These are phyloP conservation scores for Calycina herbarum DNA, from an alignment of 2,329 filamentous ascomycete species.

Conservation along the genomic window DNA sequence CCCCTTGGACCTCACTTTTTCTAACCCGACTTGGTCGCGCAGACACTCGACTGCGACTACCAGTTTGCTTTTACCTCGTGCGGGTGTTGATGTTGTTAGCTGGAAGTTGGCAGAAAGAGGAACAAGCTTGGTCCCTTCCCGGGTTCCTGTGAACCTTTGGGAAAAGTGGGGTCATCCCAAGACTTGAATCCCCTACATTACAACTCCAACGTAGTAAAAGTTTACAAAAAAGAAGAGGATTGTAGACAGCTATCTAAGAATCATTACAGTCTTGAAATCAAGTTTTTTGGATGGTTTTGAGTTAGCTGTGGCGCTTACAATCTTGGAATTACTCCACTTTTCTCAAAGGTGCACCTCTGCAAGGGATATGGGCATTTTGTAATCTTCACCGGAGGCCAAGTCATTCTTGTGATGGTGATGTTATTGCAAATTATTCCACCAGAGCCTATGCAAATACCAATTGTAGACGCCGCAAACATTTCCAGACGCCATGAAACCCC, in stretches of 20 bases:
- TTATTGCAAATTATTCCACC: background rate
- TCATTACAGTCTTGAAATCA: too few relatives aligned
- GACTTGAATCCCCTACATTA: too few relatives aligned
- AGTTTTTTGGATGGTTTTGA: too few relatives aligned
- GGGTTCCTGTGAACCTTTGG: too few relatives aligned
- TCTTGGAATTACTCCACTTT: too few relatives aligned
- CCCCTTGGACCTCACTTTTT: background rate
- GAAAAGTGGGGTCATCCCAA: too few relatives aligned
- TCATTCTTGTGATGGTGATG: background rate
- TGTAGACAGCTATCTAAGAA: too few relatives aligned
- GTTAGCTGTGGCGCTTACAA: too few relatives aligned
- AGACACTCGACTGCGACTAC: background rate
- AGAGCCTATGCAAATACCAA: background rate
- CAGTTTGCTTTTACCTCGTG: background rate
- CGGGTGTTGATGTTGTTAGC: background rate
- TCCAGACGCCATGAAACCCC: background rate
- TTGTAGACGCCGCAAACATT: background rate
- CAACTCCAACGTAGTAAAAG: too few relatives aligned
- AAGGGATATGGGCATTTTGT: too few relatives aligned
- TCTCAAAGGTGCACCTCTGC: too few relatives aligned
- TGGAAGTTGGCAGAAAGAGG: background rate
- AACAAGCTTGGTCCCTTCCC: background rate
- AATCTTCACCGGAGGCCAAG: background rate
- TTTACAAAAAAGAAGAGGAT: too few relatives aligned
- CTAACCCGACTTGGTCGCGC: background rate